Evolutionary conservation across 768 basidiomycete species (phyloP).

Genomic region (Collybia mongolica): DNA sequence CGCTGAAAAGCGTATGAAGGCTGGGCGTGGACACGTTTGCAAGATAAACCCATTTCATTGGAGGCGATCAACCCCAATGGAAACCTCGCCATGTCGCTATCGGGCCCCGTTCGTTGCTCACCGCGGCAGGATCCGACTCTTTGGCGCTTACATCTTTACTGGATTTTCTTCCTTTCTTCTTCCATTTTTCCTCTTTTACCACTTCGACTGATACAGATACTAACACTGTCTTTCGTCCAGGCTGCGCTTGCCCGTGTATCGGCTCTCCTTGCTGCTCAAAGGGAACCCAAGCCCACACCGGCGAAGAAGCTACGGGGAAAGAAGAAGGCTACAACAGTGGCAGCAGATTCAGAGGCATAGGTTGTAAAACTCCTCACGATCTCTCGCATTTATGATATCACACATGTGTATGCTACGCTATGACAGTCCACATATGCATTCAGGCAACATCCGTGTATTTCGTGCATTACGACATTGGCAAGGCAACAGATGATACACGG

Average conservation of each 20-base stretch:
- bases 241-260: slow-evolving; percentile 76
- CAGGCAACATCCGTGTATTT: slow-evolving; percentile 17
- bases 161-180: slow-evolving; percentile 12
- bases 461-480: slow-evolving; percentile 19
- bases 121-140: slow-evolving; percentile 66
- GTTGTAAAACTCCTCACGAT: background rate
- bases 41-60: slow-evolving; percentile 54
- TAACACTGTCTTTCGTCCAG: slow-evolving; percentile 38
- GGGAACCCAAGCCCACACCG: slow-evolving; percentile 64
- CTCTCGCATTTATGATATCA: slow-evolving; percentile 11
- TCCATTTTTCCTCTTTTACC: slow-evolving; percentile 14
- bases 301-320: slow-evolving; percentile 74
- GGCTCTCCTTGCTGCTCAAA: slow-evolving; percentile 67
- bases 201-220: slow-evolving; percentile 15
- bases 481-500: background rate
- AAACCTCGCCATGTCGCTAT: slow-evolving; percentile 74
- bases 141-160: slow-evolving; percentile 59
- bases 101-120: slow-evolving; percentile 62
- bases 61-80: slow-evolving; percentile 63
- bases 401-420: slow-evolving; percentile 18
- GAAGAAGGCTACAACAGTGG: slow-evolving; percentile 43
- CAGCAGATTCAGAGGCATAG: slow-evolving; percentile 13
- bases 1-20: slow-evolving; percentile 67
- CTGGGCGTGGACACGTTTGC: slow-evolving; percentile 94
- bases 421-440: slow-evolving; percentile 22